Evolutionary conservation across 1,139 yeast species (phyloP).

Genomic region (Debaryomyces fabryi): DNA sequence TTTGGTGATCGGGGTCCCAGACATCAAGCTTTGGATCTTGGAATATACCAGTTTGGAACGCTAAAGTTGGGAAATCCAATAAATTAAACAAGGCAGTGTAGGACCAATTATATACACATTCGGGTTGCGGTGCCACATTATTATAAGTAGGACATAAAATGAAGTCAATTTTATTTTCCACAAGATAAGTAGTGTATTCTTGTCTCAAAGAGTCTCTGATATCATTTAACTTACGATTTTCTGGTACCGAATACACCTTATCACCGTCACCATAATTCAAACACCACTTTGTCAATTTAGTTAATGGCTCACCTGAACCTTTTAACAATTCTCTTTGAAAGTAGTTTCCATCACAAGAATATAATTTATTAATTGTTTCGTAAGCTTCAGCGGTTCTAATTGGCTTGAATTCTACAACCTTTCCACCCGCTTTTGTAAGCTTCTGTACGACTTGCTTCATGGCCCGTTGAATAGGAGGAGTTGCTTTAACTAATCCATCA

Average conservation of each 20-base stretch:
- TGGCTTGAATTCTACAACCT: constrained; percentile 51
- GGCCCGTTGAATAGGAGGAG: constrained; percentile 60
- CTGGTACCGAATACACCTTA: constrained; percentile 40
- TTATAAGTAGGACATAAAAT: constrained; percentile 69
- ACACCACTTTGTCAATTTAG: constrained; percentile 61
- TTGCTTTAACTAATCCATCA: constrained; percentile 40
- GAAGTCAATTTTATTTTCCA: constrained; percentile 62
- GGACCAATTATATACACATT: constrained; percentile 72
- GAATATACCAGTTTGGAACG: constrained; percentile 61
- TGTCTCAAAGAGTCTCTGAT: constrained; percentile 58
- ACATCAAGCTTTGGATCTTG: constrained; percentile 54
- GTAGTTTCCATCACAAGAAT: constrained; percentile 62
- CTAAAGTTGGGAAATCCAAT: constrained; percentile 63
- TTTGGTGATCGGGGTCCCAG: constrained; percentile 38
- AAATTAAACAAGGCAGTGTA: constrained; percentile 71
- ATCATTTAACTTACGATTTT: constrained; percentile 50
- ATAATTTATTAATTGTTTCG: constrained; percentile 54
- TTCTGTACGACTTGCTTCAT: constrained; percentile 29
- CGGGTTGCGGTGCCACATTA: constrained; percentile 73
- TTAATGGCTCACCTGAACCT: constrained; percentile 69
- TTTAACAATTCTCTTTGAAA: constrained; percentile 53
- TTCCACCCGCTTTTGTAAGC: constrained; percentile 35
- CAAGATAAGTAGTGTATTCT: constrained; percentile 54
- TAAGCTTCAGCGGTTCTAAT: constrained; percentile 51
- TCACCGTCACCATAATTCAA: constrained; percentile 62